These are phyloP conservation scores for Letharia columbiana DNA, from an alignment of 495 filamentous ascomycete species.

Conservation along the genomic window DNA sequence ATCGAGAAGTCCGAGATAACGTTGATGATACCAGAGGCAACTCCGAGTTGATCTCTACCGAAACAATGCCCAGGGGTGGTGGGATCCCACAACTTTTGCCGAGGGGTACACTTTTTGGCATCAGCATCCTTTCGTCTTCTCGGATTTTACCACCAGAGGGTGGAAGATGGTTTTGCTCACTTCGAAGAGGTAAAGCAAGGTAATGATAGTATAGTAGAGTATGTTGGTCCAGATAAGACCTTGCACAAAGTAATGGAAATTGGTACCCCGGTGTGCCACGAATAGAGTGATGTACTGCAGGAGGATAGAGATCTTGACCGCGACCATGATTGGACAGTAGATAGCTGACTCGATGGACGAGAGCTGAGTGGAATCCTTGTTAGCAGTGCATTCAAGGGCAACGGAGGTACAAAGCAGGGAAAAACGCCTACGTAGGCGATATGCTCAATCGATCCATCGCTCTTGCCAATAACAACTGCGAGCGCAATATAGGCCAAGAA, in stretches of 20 bases:
- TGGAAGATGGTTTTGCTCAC: not conserved
- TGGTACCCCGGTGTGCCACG: not conserved
- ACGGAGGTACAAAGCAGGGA: not conserved
- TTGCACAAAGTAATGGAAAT: not conserved
- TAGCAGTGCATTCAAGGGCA: not conserved
- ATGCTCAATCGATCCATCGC: not conserved
- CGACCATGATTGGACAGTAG: not conserved
- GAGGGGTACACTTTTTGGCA: not conserved
- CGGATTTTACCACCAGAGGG: not conserved
- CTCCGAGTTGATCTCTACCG: not conserved
- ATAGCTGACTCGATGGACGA: not conserved
- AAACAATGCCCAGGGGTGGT: not conserved
- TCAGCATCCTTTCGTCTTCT: not conserved
- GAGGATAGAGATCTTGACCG: not conserved
- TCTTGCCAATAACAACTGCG: not conserved
- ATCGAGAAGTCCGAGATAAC: conserved; percentile 29
- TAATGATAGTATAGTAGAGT: not conserved
- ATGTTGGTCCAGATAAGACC: not conserved
- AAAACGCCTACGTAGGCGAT: not conserved
- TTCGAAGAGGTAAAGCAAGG: not conserved
- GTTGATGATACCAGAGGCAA: conserved; percentile 27
- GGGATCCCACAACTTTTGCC: not conserved
- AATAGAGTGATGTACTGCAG: not conserved
- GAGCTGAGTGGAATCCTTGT: not conserved
- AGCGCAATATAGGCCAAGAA: not conserved